Evolutionary conservation across 805 yeast genomes (phyloP).

Genomic region (Ogataea henricii): DNA sequence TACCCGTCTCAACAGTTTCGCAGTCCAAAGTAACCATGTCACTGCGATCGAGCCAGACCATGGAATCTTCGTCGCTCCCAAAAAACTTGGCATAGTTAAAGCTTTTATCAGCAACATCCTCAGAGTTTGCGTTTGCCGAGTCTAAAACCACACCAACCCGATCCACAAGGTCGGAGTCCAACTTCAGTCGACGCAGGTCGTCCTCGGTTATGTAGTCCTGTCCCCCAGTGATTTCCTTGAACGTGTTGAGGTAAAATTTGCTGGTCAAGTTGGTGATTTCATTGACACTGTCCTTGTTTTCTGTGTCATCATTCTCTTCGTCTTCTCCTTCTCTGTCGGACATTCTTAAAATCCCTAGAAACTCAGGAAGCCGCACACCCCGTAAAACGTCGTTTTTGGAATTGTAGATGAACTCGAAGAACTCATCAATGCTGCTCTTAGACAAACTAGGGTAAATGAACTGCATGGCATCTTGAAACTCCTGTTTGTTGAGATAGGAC

Average conservation of each 20-base stretch:
- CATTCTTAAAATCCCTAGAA: slow-evolving; percentile 26
- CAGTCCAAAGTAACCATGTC: slow-evolving; percentile 2
- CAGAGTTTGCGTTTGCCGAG: slow-evolving; percentile 4
- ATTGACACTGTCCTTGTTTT: slow-evolving; percentile 20
- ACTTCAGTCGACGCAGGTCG: slow-evolving; percentile 39
- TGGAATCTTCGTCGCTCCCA: slow-evolving; percentile 12
- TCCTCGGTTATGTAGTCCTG: slow-evolving; percentile 39
- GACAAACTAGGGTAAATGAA: slow-evolving; percentile 41
- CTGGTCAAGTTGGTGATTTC: slow-evolving; percentile 42
- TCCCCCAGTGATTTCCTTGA: slow-evolving; percentile 42
- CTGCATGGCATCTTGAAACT: slow-evolving; percentile 46
- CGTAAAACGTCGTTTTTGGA: slow-evolving; percentile 24
- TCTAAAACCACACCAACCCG: slow-evolving; percentile 19
- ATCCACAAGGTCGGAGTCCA: slow-evolving; percentile 20
- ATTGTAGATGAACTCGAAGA: slow-evolving; percentile 37
- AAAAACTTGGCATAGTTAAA: slow-evolving; percentile 22
- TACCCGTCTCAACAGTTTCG: not conserved
- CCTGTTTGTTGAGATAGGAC: slow-evolving; percentile 40
- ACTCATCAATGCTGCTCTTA: slow-evolving; percentile 38
- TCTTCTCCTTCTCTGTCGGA: slow-evolving; percentile 21
- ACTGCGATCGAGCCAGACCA: slow-evolving; percentile 8
- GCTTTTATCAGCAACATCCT: slow-evolving; percentile 8
- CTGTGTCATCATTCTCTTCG: slow-evolving; percentile 27
- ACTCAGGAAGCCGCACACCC: slow-evolving; percentile 32
- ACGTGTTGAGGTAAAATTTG: slow-evolving; percentile 40